Conservation (phyloP, 164 flowering plant genomes). For the Liquidambar formosana region DNA sequence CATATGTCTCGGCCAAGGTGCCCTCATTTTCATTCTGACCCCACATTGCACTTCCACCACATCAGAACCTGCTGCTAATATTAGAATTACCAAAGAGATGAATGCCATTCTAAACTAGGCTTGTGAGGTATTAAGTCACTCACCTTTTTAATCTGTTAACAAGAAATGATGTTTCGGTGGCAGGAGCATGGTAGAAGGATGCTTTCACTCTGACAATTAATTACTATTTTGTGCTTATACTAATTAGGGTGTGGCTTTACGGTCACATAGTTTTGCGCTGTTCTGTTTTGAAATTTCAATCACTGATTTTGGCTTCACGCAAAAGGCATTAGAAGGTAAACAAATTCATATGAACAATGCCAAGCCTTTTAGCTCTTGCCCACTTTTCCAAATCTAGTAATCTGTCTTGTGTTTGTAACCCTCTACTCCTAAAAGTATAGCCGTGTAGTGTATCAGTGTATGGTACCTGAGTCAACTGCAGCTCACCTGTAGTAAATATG, state of each 20-base stretch:
- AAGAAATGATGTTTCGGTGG: too few relatives aligned
- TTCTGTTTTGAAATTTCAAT: background rate
- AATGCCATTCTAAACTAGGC: conserved; percentile 14
- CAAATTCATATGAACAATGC: background rate
- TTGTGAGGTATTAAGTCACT: background rate
- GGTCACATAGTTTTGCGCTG: background rate
- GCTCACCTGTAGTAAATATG: too few relatives aligned
- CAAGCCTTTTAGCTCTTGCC: background rate
- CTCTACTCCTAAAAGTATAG: too few relatives aligned
- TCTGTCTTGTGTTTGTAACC: too few relatives aligned
- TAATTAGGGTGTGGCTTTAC: background rate
- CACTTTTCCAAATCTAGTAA: too few relatives aligned
- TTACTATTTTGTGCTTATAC: background rate
- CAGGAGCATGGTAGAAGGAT: too few relatives aligned
- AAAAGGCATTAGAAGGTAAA: background rate
- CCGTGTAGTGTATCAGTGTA: too few relatives aligned
- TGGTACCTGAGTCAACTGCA: too few relatives aligned
- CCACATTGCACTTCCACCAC: conserved; percentile 39
- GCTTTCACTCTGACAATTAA: background rate
- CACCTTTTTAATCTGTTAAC: too few relatives aligned
- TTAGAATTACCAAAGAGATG: conserved; percentile 4
- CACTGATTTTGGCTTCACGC: background rate
- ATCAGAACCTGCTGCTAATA: conserved; percentile 5
- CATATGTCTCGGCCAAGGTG: conserved; percentile 32
- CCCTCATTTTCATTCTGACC: conserved; percentile 47